Conservation (phyloP, 352 stramenopile genomes). For the Bremia lactucae region DNA sequence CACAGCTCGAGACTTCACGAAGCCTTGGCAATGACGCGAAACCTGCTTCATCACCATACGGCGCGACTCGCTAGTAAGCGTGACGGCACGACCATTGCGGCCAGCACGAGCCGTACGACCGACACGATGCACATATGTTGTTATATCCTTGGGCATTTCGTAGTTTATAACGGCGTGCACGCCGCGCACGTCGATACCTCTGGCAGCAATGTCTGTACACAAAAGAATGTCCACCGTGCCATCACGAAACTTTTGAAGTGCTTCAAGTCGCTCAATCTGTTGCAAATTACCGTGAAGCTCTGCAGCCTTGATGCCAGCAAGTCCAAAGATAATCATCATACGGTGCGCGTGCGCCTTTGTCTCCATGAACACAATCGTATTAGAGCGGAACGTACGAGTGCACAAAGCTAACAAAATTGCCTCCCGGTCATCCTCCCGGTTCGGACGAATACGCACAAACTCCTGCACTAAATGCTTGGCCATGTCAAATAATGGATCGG, state of each 20-base stretch:
- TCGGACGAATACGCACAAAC: slow-evolving; percentile 92
- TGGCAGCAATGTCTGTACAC: slow-evolving; percentile 96
- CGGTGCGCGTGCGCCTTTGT: slow-evolving; percentile 94
- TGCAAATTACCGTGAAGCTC: slow-evolving; percentile 98
- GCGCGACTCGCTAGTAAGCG: slow-evolving; percentile 83
- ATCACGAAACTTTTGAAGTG: slow-evolving; percentile 93
- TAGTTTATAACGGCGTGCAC: slow-evolving; percentile 99
- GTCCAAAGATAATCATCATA: slow-evolving; percentile 93
- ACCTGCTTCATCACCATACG: slow-evolving; percentile 93
- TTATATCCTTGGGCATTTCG: slow-evolving; percentile 97
- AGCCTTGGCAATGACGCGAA: slow-evolving; percentile 77
- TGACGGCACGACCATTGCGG: slow-evolving; percentile 84
- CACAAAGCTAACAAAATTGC: slow-evolving; percentile 92
- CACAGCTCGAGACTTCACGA: slow-evolving; percentile 86
- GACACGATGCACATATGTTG: slow-evolving; percentile 98
- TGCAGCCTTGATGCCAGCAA: slow-evolving; percentile 92
- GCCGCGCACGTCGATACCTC: slow-evolving; percentile 95
- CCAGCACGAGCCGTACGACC: slow-evolving; percentile 96
- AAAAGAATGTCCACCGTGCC: slow-evolving; percentile 93
- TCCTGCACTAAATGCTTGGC: slow-evolving; percentile 95
- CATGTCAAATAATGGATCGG: slow-evolving; percentile 92
- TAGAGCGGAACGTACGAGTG: slow-evolving; percentile 90
- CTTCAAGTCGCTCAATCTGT: slow-evolving; percentile 93
- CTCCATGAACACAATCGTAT: slow-evolving; percentile 99
- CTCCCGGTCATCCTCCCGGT: slow-evolving; percentile 89